phyloP scores from a whole-genome alignment of 179 eudicot species.

The Spinacia oleracea region DNA sequence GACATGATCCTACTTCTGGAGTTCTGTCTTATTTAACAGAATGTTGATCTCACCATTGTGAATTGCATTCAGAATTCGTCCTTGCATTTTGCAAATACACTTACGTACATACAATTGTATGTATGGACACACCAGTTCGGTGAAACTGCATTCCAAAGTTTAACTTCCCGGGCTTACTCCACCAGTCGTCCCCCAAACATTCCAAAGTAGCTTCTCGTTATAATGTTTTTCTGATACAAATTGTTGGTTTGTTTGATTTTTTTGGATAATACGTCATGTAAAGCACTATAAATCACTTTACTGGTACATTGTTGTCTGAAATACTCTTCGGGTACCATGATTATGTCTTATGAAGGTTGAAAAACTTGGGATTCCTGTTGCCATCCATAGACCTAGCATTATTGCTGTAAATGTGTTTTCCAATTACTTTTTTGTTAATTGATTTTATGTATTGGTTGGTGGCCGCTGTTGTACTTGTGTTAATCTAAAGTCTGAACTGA shows the following conservation, averaged over 20 bases:
- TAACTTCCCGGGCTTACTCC: background rate
- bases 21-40: background rate
- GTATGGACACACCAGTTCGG: background rate
- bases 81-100: background rate
- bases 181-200: background rate
- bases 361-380: background rate
- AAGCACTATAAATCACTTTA: too few species aligned
- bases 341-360: background rate
- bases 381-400: background rate
- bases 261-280: too few species aligned
- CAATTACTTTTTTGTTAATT: background rate
- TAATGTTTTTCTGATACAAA: background rate
- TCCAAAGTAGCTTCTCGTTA: background rate
- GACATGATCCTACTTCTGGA: background rate
- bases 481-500: background rate
- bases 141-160: background rate
- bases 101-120: too few species aligned
- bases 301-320: background rate
- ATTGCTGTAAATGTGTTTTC: background rate
- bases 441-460: background rate
- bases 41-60: background rate
- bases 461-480: background rate
- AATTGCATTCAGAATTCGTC: background rate
- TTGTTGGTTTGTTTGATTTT: too few species aligned
- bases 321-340: background rate